Evolutionary conservation across 441 rosid genomes (phyloP).

Genomic region (Pelargonium cotyledonis): DNA sequence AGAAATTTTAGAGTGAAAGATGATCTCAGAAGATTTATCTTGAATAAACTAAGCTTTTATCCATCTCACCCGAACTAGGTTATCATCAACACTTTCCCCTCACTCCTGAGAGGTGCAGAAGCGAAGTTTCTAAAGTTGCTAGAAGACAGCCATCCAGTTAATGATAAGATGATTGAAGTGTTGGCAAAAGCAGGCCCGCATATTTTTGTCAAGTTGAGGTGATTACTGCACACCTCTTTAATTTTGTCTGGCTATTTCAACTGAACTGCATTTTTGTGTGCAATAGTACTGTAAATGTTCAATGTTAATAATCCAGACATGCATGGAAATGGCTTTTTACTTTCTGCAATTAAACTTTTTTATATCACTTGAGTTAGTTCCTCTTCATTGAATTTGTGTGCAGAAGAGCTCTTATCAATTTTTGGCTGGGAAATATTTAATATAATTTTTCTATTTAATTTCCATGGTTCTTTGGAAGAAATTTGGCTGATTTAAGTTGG

Average conservation of each 20-base stretch:
- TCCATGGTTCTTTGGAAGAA: not conserved
- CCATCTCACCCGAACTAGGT: constrained; percentile 35
- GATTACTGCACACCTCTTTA: constrained; percentile 17
- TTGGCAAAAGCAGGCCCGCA: constrained; percentile 70
- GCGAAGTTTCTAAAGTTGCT: constrained; percentile 41
- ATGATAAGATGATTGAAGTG: constrained; percentile 47
- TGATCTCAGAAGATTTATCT: not conserved
- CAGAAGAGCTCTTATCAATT: not conserved
- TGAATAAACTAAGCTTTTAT: not conserved
- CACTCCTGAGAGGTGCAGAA: constrained; percentile 75
- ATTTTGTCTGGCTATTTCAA: constrained; percentile 1
- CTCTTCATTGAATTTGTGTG: not conserved
- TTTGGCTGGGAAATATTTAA: not conserved
- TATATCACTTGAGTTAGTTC: not conserved
- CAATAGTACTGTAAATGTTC: not conserved
- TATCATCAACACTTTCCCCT: constrained; percentile 61
- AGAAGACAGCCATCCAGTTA: constrained; percentile 39
- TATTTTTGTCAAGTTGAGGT: constrained; percentile 66
- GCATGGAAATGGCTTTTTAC: not conserved
- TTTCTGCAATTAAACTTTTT: not conserved
- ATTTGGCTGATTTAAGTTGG: not conserved
- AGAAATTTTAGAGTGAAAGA: not conserved
- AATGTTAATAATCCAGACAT: not conserved
- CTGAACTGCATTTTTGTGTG: not conserved
- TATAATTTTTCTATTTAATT: not conserved